phyloP scores from a whole-genome alignment of 495 filamentous ascomycete species.

The Neurospora sublineolata region DNA sequence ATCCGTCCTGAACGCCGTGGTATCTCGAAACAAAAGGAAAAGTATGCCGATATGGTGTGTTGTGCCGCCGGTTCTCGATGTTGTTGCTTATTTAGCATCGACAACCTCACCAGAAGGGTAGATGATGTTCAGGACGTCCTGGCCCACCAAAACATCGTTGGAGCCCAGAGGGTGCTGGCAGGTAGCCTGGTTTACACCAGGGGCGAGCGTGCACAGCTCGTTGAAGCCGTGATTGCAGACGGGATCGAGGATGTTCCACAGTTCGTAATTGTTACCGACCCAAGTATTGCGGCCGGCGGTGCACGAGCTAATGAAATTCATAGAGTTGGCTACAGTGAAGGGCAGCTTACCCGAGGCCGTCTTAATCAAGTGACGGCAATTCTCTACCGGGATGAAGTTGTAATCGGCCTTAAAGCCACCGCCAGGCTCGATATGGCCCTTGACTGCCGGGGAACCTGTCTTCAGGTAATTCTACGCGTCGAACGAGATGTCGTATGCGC shows the following conservation, averaged over 20 bases:
- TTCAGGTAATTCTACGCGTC: conserved; percentile 34
- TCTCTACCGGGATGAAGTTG: conserved; percentile 20
- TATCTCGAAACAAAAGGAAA: neutral
- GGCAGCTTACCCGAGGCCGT: conserved; percentile 24
- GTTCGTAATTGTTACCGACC: conserved; percentile 23
- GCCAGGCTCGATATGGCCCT: conserved; percentile 12
- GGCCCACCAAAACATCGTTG: neutral
- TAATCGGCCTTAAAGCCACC: conserved; percentile 25
- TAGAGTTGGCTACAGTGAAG: conserved; percentile 31
- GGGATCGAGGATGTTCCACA: conserved; percentile 28
- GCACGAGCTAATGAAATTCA: conserved; percentile 30
- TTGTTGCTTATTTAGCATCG: neutral
- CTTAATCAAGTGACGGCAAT: conserved; percentile 23
- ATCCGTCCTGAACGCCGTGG: neutral
- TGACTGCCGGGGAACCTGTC: conserved; percentile 23
- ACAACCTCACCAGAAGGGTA: neutral
- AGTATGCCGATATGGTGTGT: neutral
- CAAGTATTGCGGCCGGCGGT: conserved; percentile 22
- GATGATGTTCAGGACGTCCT: neutral
- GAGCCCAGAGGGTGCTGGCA: fast-evolving
- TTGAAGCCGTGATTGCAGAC: conserved; percentile 26
- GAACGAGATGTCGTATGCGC: conserved; percentile 32
- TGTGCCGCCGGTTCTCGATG: neutral
- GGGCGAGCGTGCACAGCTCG: conserved; percentile 27
- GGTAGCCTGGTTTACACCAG: conserved; percentile 13